phyloP scores from a whole-genome alignment of 225 moss, liverwort and hornwort species.

The Pseudisothecium myosuroides region DNA sequence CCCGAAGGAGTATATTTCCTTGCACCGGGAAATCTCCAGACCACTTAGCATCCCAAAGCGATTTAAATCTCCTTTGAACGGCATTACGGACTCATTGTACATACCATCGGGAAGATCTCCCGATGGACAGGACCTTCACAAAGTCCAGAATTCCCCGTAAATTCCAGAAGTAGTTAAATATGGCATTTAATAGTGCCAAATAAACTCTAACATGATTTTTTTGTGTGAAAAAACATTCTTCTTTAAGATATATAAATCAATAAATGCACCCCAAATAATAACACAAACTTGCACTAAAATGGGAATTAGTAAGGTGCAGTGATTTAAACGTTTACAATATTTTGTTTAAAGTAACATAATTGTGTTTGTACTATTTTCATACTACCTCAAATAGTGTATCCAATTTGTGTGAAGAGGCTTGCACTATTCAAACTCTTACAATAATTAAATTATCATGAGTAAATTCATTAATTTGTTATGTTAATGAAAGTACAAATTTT shows the following conservation, averaged over 20 bases:
- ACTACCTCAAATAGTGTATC: neutral
- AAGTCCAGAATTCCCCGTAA: too few species aligned
- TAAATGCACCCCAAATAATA: neutral
- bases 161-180: too few species aligned
- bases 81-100: too few species aligned
- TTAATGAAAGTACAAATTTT: neutral
- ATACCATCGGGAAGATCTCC: too few species aligned
- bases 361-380: neutral
- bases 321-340: too few species aligned
- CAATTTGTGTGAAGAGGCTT: neutral
- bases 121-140: too few species aligned
- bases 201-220: neutral
- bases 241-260: neutral
- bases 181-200: neutral
- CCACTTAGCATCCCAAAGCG: too few species aligned
- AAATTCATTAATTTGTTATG: neutral
- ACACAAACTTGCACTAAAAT: neutral
- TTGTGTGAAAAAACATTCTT: fast-evolving
- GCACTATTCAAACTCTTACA: neutral
- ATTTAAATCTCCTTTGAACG: too few species aligned
- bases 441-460: neutral
- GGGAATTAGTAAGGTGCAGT: neutral
- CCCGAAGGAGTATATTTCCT: too few species aligned
- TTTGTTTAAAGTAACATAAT: neutral
- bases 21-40: too few species aligned